A percentile compares a stretch with the other conserved stretches of the same genome.
phyloP scores from a whole-genome alignment of 2,329 filamentous ascomycete genomes.

The Penicillium sclerotiorum region DNA sequence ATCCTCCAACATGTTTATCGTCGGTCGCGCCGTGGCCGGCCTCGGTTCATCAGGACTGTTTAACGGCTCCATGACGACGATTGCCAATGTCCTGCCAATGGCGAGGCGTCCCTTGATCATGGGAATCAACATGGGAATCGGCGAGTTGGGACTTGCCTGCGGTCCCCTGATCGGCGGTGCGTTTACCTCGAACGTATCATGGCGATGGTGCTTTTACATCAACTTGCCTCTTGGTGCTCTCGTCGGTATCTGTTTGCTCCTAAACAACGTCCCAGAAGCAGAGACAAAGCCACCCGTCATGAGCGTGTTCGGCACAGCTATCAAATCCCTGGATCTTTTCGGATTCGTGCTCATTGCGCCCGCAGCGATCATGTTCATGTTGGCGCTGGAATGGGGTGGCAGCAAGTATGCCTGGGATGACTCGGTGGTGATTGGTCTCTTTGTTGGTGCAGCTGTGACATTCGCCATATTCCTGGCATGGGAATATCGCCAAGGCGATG shows the following conservation, averaged over 20 bases:
- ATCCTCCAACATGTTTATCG: slow-evolving; percentile 32
- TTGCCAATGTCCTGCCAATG: slow-evolving; percentile 22
- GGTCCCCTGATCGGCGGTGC: slow-evolving; percentile 41
- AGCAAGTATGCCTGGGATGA: slow-evolving; percentile 39
- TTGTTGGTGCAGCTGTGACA: slow-evolving; percentile 46
- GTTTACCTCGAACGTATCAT: slow-evolving; percentile 36
- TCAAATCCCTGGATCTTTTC: slow-evolving; percentile 16
- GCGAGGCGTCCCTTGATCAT: slow-evolving; percentile 20
- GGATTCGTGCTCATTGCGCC: slow-evolving; percentile 25
- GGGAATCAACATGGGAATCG: slow-evolving; percentile 22
- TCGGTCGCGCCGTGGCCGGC: slow-evolving; percentile 29
- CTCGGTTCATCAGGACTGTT: slow-evolving; percentile 26
- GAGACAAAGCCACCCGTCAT: slow-evolving; percentile 1
- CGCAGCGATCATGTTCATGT: slow-evolving; percentile 43
- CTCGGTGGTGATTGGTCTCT: slow-evolving; percentile 46
- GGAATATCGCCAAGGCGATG: slow-evolving; percentile 43
- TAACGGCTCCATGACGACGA: slow-evolving; percentile 22
- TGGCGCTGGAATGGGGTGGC: slow-evolving; percentile 52
- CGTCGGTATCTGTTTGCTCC: slow-evolving; percentile 30
- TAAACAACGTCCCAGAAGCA: slow-evolving; percentile 15
- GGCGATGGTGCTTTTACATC: slow-evolving; percentile 48
- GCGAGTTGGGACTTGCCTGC: slow-evolving; percentile 15
- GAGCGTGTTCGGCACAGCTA: slow-evolving; percentile 4
- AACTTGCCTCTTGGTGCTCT: slow-evolving; percentile 42
- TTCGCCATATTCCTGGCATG: slow-evolving; percentile 38